A percentile compares a stretch with the other conserved stretches of the same genome.
phyloP scores from a whole-genome alignment of 2,329 filamentous ascomycete genomes.

The Bipolaris victoriae region DNA sequence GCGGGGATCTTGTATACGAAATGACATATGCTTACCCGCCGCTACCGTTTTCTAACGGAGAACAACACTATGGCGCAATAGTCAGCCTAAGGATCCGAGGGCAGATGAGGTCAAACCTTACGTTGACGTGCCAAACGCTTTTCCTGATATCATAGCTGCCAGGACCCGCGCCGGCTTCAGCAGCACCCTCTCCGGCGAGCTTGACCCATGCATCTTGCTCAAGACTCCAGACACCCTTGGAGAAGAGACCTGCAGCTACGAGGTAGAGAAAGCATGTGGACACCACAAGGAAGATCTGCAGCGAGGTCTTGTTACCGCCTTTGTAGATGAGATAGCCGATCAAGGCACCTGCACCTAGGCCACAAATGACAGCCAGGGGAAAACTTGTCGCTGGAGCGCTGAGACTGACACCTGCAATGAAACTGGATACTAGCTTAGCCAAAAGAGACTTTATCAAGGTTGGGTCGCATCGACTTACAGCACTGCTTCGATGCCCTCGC shows the following conservation, averaged over 20 bases:
- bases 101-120: slow-evolving; percentile 50
- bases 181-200: slow-evolving; percentile 66
- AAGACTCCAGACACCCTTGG: slow-evolving; percentile 75
- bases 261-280: slow-evolving; percentile 86
- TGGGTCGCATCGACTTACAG: slow-evolving; percentile 52
- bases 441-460: neutral
- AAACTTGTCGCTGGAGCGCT: slow-evolving; percentile 76
- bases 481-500: slow-evolving; percentile 85
- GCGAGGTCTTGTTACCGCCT: slow-evolving; percentile 67
- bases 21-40: slow-evolving; percentile 47
- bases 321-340: slow-evolving; percentile 80
- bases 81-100: neutral
- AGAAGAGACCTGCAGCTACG: slow-evolving; percentile 82
- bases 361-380: slow-evolving; percentile 76
- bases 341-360: slow-evolving; percentile 68
- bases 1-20: neutral
- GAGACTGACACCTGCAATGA: slow-evolving; percentile 83
- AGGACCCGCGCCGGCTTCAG: slow-evolving; percentile 68
- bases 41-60: slow-evolving; percentile 71
- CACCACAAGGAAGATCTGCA: slow-evolving; percentile 79
- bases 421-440: slow-evolving; percentile 47
- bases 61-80: slow-evolving; percentile 69
- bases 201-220: slow-evolving; percentile 73
- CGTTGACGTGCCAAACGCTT: slow-evolving; percentile 83
- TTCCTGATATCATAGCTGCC: slow-evolving; percentile 80